Percentiles rank a stretch among this genome's conserved stretches.
phyloP scores from a whole-genome alignment of 225 moss, liverwort and hornwort genomes.

The Asterella californica region DNA sequence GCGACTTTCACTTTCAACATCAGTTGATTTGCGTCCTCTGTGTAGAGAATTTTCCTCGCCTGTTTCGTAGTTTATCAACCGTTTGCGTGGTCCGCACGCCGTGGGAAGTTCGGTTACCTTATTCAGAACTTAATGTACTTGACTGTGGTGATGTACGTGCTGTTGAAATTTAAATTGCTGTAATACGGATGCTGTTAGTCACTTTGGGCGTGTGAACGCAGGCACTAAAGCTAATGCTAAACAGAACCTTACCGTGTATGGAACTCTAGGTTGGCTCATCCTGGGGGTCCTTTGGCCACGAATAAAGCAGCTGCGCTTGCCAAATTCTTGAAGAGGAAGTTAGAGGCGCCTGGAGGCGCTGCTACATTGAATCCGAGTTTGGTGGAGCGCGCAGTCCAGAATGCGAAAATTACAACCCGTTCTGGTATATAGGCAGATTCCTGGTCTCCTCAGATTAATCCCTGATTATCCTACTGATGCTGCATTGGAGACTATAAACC shows the following conservation, averaged over 20 bases:
- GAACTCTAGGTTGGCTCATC: conserved; percentile 77
- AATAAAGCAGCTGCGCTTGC: conserved; percentile 95
- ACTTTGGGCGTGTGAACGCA: not conserved
- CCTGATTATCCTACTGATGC: not conserved
- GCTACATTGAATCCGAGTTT: conserved; percentile 73
- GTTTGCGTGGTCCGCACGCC: not conserved
- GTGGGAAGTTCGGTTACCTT: not conserved
- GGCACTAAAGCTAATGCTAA: not conserved
- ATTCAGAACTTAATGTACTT: not conserved
- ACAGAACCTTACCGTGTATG: not conserved
- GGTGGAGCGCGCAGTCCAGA: conserved; percentile 84
- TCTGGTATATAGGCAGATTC: conserved; percentile 45
- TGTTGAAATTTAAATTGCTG: not conserved
- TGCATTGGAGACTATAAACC: not conserved
- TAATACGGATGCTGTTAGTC: not conserved
- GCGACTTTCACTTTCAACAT: no score
- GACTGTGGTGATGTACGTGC: no score
- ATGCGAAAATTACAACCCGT: conserved; percentile 62
- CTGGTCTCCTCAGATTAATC: not conserved
- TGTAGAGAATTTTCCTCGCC: no score
- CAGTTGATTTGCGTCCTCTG: no score
- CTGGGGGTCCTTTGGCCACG: conserved; percentile 88
- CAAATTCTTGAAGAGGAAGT: conserved; percentile 83
- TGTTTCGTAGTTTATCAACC: not conserved
- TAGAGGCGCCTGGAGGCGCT: conserved; percentile 71